Base-by-base conservation (phyloP, 768 basidiomycete species). In the Suillus tomentosus region DNA sequence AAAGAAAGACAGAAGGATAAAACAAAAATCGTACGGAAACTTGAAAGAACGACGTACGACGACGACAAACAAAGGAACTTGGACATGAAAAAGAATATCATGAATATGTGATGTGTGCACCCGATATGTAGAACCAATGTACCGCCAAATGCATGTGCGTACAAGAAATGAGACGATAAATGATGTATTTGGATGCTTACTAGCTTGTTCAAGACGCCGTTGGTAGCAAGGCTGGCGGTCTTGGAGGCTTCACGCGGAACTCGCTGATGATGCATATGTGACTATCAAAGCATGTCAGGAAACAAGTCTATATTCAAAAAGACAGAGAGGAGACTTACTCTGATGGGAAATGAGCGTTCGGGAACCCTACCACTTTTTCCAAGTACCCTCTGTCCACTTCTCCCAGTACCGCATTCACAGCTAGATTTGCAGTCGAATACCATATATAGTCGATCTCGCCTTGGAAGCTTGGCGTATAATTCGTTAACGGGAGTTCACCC, bases 341-440 rank as follows among this genome's bases (percentile, higher is more conserved):
- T 64, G 95, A 96, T 27, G 96, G 95, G 83, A 95, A 97, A 74
- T 98, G 94, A 2, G 89, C 86, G 76, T 98, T 96, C 36, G 97
- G 97, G 83, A 99, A 99, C 43, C 97, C 97, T 53, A 98, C 96
- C 19, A 87, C 87, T 79, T 94, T 94, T 67, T 90, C 87, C 73
- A 98, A 74, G 80, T 99, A 99, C 31, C 73, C 73, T 70, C 81
- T 83, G 73, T 98, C 95, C 64, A 98, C 88, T 74, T 91, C 94
- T 15, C 92, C 92, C 51, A 99, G 80, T n/a, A 96, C 87, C 24
- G 89, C 88, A 65, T 89, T 95, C 34, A 92, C 87, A 11, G 84
- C 82, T 58, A 99, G 68, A 65, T 87, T 93, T 57, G 82, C 79
- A 0, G 87, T 84, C 64, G 90, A 86, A 76, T 93, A 95, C 92